These are phyloP conservation scores for Wakefieldia striispora DNA, from an alignment of 768 basidiomycete species.

Conservation along the genomic window DNA sequence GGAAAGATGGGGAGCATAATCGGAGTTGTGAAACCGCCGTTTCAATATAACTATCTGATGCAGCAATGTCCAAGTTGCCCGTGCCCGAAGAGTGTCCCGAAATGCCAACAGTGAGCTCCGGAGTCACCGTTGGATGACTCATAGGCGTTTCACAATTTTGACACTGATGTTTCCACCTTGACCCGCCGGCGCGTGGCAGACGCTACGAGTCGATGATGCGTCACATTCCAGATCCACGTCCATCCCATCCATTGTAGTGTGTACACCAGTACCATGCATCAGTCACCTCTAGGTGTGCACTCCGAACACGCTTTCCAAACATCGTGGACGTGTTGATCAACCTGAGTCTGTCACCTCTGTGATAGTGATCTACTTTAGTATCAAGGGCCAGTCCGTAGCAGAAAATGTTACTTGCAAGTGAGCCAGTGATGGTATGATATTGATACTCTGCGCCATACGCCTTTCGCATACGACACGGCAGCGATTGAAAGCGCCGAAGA, in stretches of 20 bases:
- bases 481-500: constrained; percentile 41
- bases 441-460: constrained; percentile 42
- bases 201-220: constrained; percentile 39
- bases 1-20: no score
- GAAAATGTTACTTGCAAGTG: constrained; percentile 30
- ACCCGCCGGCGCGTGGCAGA: constrained; percentile 43
- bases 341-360: constrained; percentile 44
- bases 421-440: constrained; percentile 45
- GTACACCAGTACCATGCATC: not conserved
- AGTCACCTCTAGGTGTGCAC: constrained; percentile 42
- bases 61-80: no score
- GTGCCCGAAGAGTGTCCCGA: no score
- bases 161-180: constrained; percentile 30
- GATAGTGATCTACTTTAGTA: not conserved
- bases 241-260: not conserved
- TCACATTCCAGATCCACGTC: constrained; percentile 41
- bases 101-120: no score
- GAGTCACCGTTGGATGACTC: no score
- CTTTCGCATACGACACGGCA: constrained; percentile 33
- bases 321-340: constrained; percentile 40
- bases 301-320: constrained; percentile 28
- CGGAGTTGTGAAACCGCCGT: no score
- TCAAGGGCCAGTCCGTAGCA: not conserved
- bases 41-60: no score
- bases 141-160: constrained; percentile 9